Percentiles rank a stretch among this genome's conserved stretches.
Conservation (phyloP, 129 eudicot genomes). For the Escallonia rubra region DNA sequence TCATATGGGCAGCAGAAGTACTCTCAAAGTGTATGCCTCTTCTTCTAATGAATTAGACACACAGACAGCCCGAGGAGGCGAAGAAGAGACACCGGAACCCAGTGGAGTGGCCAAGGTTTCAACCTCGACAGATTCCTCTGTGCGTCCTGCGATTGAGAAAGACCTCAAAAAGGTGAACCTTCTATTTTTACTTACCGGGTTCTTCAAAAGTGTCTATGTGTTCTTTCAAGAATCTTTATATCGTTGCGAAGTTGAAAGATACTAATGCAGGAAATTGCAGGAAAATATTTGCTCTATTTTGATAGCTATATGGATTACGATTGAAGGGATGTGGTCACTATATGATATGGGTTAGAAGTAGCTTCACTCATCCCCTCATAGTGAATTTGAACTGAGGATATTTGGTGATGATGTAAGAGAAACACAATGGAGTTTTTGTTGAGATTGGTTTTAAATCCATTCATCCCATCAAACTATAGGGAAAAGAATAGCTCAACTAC, state of each 20-base stretch:
- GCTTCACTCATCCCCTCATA: no score
- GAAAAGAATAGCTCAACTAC: no score
- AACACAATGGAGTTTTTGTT: no score
- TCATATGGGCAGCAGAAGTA: slow-evolving; percentile 7
- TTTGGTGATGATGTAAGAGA: no score
- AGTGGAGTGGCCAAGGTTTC: slow-evolving; percentile 11
- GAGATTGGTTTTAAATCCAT: no score
- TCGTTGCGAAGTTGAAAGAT: background rate
- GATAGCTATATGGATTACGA: background rate
- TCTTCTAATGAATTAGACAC: slow-evolving; percentile 50
- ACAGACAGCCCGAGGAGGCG: slow-evolving; percentile 23
- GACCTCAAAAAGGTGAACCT: slow-evolving; percentile 68
- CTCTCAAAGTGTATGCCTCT: slow-evolving; percentile 21
- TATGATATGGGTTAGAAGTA: no score
- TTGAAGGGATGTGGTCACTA: background rate
- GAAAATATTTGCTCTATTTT: background rate
- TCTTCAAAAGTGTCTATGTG: background rate
- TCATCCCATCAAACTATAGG: no score
- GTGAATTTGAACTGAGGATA: no score
- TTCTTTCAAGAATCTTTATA: background rate
- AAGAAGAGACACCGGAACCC: slow-evolving; percentile 11
- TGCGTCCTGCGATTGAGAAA: slow-evolving; percentile 32
- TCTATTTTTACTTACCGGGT: no score
- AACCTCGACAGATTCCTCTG: no score
- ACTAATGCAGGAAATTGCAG: background rate